Conservation (phyloP, 2,329 filamentous ascomycete species). For the Ophiostoma perfectum region DNA sequence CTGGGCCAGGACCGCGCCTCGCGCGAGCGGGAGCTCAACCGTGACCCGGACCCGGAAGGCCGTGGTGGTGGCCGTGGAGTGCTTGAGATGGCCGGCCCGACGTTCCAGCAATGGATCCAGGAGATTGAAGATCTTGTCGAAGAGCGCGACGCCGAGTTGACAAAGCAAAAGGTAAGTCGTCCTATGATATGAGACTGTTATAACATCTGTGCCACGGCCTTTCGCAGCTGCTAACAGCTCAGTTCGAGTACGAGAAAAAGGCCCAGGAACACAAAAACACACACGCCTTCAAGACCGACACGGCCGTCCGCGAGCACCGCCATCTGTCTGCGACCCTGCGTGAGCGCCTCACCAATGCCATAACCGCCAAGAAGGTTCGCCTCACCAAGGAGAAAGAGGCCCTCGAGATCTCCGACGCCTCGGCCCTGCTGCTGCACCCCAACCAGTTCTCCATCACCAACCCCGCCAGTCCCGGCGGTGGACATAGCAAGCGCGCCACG, state of each 20-base stretch:
- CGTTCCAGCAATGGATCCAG: conserved; percentile 79
- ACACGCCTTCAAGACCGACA: conserved; percentile 56
- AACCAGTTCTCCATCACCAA: conserved; percentile 63
- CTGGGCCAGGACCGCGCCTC: conserved; percentile 31
- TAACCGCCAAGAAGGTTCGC: conserved; percentile 59
- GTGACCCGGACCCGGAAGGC: conserved; percentile 34
- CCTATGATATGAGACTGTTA: not conserved
- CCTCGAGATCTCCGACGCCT: conserved; percentile 61
- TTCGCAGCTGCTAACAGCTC: conserved; percentile 16
- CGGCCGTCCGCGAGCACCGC: conserved; percentile 57
- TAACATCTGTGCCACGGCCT: not conserved
- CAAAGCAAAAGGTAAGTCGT: conserved; percentile 63
- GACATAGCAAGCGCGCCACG: conserved; percentile 58
- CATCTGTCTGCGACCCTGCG: conserved; percentile 56
- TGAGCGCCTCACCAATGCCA: conserved; percentile 61
- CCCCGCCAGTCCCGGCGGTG: conserved; percentile 57
- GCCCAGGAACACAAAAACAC: conserved; percentile 55
- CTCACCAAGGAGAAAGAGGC: conserved; percentile 62
- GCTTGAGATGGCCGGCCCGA: conserved; percentile 71
- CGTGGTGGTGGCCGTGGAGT: conserved; percentile 47
- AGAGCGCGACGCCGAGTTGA: conserved; percentile 75
- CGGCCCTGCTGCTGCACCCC: conserved; percentile 59
- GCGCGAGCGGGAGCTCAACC: conserved; percentile 33
- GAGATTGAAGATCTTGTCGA: conserved; percentile 86
- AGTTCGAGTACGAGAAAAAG: conserved; percentile 61